Percentiles rank a stretch among this genome's conserved stretches.
phyloP scores from a whole-genome alignment of 2,329 filamentous ascomycete genomes.

The Myriosclerotinia scirpicola region DNA sequence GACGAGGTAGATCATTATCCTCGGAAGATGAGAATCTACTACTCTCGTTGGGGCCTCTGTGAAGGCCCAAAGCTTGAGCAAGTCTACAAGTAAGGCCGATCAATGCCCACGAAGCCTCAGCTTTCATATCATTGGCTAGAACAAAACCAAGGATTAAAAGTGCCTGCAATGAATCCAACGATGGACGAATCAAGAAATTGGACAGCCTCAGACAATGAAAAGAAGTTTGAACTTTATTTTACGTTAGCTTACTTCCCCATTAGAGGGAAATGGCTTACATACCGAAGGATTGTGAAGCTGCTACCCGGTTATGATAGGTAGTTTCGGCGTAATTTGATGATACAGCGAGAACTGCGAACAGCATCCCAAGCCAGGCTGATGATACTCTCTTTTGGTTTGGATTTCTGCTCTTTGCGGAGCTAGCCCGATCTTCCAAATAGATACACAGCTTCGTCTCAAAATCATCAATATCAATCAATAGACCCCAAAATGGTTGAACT shows the following conservation, averaged over 20 bases:
- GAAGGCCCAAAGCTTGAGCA: constrained; percentile 64
- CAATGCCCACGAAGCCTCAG: constrained; percentile 65
- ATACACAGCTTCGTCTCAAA: constrained; percentile 64
- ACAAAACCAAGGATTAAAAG: constrained; percentile 63
- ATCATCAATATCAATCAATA: constrained; percentile 65
- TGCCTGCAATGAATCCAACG: constrained; percentile 65
- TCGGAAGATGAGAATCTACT: constrained; percentile 29
- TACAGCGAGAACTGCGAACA: constrained; percentile 64
- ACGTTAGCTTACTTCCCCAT: not conserved
- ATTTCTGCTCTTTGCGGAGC: constrained; percentile 44
- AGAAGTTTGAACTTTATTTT: constrained; percentile 43
- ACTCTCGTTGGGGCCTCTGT: constrained; percentile 42
- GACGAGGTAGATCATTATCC: constrained; percentile 39
- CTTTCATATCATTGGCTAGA: constrained; percentile 68
- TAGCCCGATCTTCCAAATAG: constrained; percentile 60
- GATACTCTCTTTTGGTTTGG: constrained; percentile 46
- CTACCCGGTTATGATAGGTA: constrained; percentile 48
- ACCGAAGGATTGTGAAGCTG: constrained; percentile 51
- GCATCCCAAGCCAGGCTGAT: constrained; percentile 64
- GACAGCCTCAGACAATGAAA: constrained; percentile 64
- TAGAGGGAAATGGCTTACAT: constrained; percentile 25
- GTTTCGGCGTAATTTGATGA: constrained; percentile 67
- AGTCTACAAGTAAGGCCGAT: constrained; percentile 63
- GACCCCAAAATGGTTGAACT: constrained; percentile 67
- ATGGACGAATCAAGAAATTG: constrained; percentile 63